Evolutionary conservation across 441 rosid genomes (phyloP), one percentile per base, ranked within the genome.

Genomic region (Croton laevigatus): DNA sequence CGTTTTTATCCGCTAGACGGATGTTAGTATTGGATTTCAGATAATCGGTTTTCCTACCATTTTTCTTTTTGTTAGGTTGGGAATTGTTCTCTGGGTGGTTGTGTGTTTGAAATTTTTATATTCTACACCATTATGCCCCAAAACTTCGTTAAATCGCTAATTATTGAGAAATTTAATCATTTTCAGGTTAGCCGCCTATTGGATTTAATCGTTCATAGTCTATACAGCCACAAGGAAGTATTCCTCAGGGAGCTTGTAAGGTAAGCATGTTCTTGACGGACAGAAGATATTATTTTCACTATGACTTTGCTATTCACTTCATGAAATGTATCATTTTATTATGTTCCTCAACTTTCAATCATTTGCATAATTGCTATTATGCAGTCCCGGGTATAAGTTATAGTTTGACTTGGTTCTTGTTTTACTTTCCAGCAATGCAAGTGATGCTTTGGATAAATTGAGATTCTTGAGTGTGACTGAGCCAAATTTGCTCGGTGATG

Each of bases 151-250:
- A 36, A 27, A 22, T 37, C 34, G 45, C 45, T 66, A 57, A 68
- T 62, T 51, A 60, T 37, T 57, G 62, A 57, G 17, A 66, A 65
- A 27, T 69, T 80, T 48, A 20, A 53, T 66, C 52, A 32, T 76
- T 75, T 49, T 80, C 90, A 95, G 99, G 99, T 95, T 60, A 89
- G 93, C 73, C 82, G 98, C 16, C 86, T 95, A 73, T 48, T 95
- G 91, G 98, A 95, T 83, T 87, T 95, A 96, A 91, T 94, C 58
- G 98, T 94, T 76, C 97, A 94, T 75, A 94, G 98, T 79, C 78
- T 94, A n/a, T 94, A 94, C 82, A 94, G 97, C 82, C 97, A 94
- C 84, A 94, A 94, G 83, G 97, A 92, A 71, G 98, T 95, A 0
- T 95, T 95, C 75, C 91, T 95, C 62, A 80, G 99, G 70, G 98